Evolutionary conservation across 2,329 filamentous ascomycete species (phyloP), one percentile per base, ranked within the genome.

Genomic region (Westerdykella sp.): DNA sequence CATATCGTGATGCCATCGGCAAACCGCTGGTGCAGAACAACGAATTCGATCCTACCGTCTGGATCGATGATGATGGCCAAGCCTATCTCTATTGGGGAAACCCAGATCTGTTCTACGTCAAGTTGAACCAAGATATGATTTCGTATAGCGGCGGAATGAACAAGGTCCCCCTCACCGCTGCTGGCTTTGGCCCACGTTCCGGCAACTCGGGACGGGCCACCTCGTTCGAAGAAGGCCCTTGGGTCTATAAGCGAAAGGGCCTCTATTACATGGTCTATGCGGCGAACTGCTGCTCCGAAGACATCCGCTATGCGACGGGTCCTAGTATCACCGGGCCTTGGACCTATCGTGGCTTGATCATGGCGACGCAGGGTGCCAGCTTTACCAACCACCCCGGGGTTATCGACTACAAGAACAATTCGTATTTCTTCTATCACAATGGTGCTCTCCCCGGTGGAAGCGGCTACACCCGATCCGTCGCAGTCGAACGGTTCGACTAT

Each of bases 371-470:
- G 23, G 48, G 50, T 13, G 36, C 18, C 14, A 51, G 48, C 40
- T 53, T 53, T 42, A 53, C 48, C 5, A 53, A 53, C 30, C 50
- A 53, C 23, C 44, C 50, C 6, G 50, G 44, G 3, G 30, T 53
- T 22, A 31, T 49, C 23, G 48, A 53, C 34, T 53, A 44, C 44
- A 47, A 50, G 15, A 49, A 43, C 14, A 37, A 18, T 5, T 46
- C 46, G 16, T 50, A 51, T 40, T 53, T 53, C 39, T 53, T 50
- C 42, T 53, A 53, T 42, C 50, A 53, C 37, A 51, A 53, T 21
- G 48, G 48, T 35, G 50, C 48, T 5, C 40, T 53, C 13, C 46
- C 50, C 13, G 50, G 50, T 21, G 50, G 50, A 5, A 31, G 48
- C 13, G 50, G 50, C n/a, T 53, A 53, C 39, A 50, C 44, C 10